Evolutionary conservation across 2,329 filamentous ascomycete species (phyloP).

Genomic region (Alternaria consortialis): DNA sequence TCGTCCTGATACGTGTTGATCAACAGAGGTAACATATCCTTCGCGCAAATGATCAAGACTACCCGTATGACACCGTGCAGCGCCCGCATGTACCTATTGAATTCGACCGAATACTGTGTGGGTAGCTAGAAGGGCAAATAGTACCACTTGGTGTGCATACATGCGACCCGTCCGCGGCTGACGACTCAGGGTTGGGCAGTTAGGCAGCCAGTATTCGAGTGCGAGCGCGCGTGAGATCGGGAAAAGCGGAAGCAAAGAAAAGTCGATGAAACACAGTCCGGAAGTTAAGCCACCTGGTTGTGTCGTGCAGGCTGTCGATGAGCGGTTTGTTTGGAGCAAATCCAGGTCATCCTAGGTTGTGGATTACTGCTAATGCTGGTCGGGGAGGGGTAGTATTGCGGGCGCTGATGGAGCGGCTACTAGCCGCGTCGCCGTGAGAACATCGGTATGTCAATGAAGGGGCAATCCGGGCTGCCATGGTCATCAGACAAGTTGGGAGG

Average conservation of each 20-base stretch:
- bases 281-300: constrained; percentile 23
- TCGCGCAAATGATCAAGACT: constrained; percentile 10
- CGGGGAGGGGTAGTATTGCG: constrained; percentile 27
- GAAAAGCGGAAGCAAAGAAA: constrained; percentile 26
- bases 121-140: constrained; percentile 9
- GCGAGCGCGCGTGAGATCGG: constrained; percentile 25
- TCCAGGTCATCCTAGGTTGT: constrained; percentile 26
- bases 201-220: constrained; percentile 19
- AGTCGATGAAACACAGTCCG: constrained; percentile 26
- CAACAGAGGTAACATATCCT: not conserved
- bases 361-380: constrained; percentile 19
- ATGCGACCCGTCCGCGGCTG: constrained; percentile 16
- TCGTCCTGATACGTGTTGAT: constrained; percentile 6
- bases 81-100: constrained; percentile 12
- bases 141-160: constrained; percentile 19
- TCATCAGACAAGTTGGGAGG: constrained; percentile 25
- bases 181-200: constrained; percentile 21
- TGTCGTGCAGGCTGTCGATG: constrained; percentile 25
- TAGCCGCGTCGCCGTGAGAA: constrained; percentile 18
- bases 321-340: constrained; percentile 26
- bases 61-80: constrained; percentile 13
- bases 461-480: constrained; percentile 16
- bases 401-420: constrained; percentile 22
- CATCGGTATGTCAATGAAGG: constrained; percentile 18
- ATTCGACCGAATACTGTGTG: constrained; percentile 7